phyloP scores from a whole-genome alignment of 257 asterid genomes.

The Solanum tacnaense region DNA sequence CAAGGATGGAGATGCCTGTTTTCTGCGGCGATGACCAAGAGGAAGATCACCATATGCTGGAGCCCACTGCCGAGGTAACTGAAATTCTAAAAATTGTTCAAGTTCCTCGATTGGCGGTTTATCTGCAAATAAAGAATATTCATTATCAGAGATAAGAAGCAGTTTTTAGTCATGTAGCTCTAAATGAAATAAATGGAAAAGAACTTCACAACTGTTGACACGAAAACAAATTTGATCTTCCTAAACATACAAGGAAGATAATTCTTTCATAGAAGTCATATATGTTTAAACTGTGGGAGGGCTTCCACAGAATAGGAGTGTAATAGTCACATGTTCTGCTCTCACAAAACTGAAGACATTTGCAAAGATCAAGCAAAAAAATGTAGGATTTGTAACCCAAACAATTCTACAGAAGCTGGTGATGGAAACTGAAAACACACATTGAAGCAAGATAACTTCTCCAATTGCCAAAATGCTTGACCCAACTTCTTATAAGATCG shows the following conservation, averaged over 20 bases:
- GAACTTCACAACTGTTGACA: background rate
- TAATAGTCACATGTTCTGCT: background rate
- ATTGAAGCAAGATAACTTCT: background rate
- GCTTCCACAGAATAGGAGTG: background rate
- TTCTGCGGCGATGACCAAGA: constrained; percentile 61
- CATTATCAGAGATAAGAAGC: constrained; percentile 7
- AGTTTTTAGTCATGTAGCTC: background rate
- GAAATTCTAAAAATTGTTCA: constrained; percentile 76
- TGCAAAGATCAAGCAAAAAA: background rate
- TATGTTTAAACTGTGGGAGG: background rate
- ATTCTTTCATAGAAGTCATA: background rate
- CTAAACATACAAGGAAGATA: background rate
- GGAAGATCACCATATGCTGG: constrained; percentile 87
- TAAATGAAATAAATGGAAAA: background rate
- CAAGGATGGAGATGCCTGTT: constrained; percentile 70
- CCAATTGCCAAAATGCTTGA: background rate
- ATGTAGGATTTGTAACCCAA: background rate
- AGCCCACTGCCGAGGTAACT: constrained; percentile 92
- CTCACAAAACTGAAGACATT: background rate
- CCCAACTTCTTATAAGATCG: background rate
- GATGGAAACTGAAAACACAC: background rate
- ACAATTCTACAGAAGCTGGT: background rate
- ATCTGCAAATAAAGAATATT: constrained; percentile 30
- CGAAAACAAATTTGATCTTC: background rate
- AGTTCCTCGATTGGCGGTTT: constrained; percentile 93